Conservation (phyloP, 148 eudicot species). For the Silene uniflora region DNA sequence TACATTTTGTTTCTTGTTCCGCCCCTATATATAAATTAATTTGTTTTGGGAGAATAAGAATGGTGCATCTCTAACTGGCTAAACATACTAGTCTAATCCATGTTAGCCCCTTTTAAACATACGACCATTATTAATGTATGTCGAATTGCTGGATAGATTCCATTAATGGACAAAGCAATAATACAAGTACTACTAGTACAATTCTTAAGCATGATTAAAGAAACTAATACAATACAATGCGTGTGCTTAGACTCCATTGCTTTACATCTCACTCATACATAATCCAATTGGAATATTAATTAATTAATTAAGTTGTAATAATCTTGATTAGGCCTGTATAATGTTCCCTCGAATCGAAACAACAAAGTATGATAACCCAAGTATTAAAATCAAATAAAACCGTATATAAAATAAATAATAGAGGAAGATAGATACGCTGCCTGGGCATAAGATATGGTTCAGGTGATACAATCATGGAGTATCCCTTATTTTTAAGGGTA, state of each 20-base stretch:
- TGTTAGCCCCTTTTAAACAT: no score
- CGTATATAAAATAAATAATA: slow-evolving; percentile 28
- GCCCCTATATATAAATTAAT: no score
- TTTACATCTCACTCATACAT: slow-evolving; percentile 34
- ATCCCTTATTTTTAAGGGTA: slow-evolving; percentile 10
- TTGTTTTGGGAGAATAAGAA: no score
- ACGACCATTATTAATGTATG: no score
- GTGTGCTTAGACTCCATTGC: slow-evolving; percentile 30
- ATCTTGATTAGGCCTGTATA: slow-evolving; percentile 29
- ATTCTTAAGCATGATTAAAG: slow-evolving; percentile 19
- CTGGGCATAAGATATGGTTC: slow-evolving; percentile 61
- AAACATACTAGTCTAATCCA: no score
- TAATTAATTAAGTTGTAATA: slow-evolving; percentile 9
- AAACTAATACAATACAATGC: slow-evolving; percentile 11
- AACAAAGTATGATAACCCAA: slow-evolving; percentile 39
- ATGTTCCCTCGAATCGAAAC: slow-evolving; percentile 73
- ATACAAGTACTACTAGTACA: no score
- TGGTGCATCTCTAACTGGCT: no score
- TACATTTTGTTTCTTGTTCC: no score
- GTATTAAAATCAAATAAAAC: slow-evolving; percentile 13
- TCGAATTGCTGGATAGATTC: no score
- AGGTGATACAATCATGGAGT: slow-evolving; percentile 57
- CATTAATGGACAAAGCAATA: background rate
- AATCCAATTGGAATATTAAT: slow-evolving; percentile 23
- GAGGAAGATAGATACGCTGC: slow-evolving; percentile 42